Evolutionary conservation across 805 yeast species (phyloP).

Genomic region (Wickerhamiella siamensis): DNA sequence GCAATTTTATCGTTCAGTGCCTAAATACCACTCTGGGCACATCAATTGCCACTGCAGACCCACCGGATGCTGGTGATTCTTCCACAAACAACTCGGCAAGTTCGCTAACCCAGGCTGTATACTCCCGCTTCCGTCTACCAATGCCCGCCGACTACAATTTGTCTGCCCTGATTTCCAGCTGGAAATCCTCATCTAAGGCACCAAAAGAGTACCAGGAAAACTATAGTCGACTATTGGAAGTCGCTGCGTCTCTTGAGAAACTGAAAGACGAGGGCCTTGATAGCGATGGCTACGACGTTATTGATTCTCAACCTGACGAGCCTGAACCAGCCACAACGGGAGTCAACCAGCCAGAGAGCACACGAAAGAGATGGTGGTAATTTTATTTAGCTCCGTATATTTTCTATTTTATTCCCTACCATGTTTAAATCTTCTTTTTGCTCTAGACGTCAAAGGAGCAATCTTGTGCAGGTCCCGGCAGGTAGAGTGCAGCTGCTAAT

Average conservation of each 20-base stretch:
- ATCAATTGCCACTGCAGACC: neutral
- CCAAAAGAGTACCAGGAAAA: neutral
- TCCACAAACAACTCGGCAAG: neutral
- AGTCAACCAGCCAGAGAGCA: neutral
- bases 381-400: neutral
- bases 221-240: neutral
- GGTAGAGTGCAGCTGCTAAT: neutral
- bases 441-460: too few species aligned
- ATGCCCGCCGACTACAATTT: constrained; percentile 14
- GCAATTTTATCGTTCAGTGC: constrained; percentile 2
- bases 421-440: too few species aligned
- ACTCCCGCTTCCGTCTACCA: constrained; percentile 20
- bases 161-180: constrained; percentile 8
- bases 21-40: constrained; percentile 1
- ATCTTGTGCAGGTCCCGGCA: too few species aligned
- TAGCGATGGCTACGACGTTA: neutral
- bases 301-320: neutral
- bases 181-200: constrained; percentile 3
- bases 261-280: neutral
- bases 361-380: neutral
- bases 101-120: constrained; percentile 12
- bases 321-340: neutral
- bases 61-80: neutral
- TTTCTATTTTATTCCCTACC: neutral
- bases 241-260: neutral